phyloP scores from a whole-genome alignment of 2,329 filamentous ascomycete species.

The Ophiosphaerella korrae region DNA sequence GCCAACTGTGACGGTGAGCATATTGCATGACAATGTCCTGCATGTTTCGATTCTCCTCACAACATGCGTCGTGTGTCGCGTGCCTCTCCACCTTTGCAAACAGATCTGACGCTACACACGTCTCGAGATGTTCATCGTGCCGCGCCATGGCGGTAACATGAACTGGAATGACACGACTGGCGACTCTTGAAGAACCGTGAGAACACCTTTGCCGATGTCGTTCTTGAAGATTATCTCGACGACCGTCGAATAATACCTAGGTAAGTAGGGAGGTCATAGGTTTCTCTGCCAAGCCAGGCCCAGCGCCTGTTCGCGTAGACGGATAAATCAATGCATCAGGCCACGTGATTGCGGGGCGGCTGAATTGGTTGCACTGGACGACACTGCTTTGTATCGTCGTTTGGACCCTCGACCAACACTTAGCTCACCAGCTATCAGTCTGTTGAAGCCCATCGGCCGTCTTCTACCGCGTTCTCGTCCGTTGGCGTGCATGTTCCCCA shows the following conservation, averaged over 20 bases:
- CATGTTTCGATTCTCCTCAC: neutral
- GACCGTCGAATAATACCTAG: too few species aligned
- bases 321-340: neutral
- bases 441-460: neutral
- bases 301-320: conserved; percentile 1
- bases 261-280: too few species aligned
- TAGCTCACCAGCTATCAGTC: conserved; percentile 8
- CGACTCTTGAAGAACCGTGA: neutral
- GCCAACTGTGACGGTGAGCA: too few species aligned
- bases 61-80: conserved; percentile 9
- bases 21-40: neutral
- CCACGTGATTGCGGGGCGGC: conserved; percentile 11
- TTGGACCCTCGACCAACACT: neutral
- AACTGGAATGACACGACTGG: conserved; percentile 12
- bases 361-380: neutral
- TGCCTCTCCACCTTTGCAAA: conserved; percentile 18
- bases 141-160: conserved; percentile 7
- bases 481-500: conserved; percentile 18
- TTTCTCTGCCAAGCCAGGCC: neutral
- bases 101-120: conserved; percentile 26
- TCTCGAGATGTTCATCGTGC: conserved; percentile 15
- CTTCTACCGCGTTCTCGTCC: conserved; percentile 13
- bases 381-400: neutral
- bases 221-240: too few species aligned
- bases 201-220: neutral